phyloP scores from a whole-genome alignment of 305 asterid species.

The Ruellia speciosa region DNA sequence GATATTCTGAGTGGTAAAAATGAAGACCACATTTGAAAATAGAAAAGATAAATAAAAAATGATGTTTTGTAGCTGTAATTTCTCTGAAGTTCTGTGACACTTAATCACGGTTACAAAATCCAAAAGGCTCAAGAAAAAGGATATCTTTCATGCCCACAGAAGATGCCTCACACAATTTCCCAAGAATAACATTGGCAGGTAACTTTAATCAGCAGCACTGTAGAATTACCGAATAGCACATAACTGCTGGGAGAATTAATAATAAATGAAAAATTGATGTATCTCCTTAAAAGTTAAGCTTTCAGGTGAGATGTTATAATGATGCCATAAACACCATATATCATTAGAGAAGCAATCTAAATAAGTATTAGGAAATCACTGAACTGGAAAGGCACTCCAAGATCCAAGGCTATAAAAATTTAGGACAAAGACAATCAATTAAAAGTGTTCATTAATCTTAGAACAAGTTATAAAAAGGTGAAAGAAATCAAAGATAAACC shows the following conservation, averaged over 20 bases:
- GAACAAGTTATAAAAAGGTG: constrained; percentile 3
- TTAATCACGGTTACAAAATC: neutral
- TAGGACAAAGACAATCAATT: neutral
- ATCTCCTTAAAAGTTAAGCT: too few species aligned
- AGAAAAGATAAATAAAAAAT: neutral
- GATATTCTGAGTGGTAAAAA: neutral
- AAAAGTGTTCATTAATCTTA: neutral
- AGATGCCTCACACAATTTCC: neutral
- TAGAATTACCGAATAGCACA: neutral
- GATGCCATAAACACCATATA: neutral
- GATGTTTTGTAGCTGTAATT: neutral
- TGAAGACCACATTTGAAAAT: neutral
- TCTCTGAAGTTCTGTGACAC: neutral
- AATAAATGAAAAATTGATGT: too few species aligned
- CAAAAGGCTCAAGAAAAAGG: neutral
- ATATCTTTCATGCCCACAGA: neutral
- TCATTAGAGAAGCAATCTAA: neutral
- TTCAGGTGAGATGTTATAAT: neutral
- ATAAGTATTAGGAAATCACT: neutral
- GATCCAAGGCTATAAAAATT: neutral
- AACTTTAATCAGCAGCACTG: neutral
- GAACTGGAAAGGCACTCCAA: neutral
- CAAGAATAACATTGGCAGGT: neutral
- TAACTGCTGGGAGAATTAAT: too few species aligned
- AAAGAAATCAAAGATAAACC: constrained; percentile 35